Evolutionary conservation across 192 early-diverging fungal species (phyloP), one percentile per base, ranked within the genome.

Genomic region (Physocladia obscura): DNA sequence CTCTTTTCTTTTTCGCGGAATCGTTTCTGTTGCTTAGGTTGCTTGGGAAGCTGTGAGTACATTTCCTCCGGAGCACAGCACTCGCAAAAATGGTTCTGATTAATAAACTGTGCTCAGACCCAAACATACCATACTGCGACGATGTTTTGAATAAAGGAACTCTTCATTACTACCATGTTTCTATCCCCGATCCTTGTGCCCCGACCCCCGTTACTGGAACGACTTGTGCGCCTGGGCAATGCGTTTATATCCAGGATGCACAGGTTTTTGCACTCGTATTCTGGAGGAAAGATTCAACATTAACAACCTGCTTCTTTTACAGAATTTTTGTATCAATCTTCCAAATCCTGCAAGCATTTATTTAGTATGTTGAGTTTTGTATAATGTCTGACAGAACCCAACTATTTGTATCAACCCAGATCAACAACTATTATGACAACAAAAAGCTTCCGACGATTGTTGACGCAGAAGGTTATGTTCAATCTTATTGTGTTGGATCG

Each of bases 311-410:
- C 8, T n/a, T n/a, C 40, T 44, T 44, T 44, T 44, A 26, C 51
- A 54, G 51, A 76, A 76, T 44, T 76, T 76, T 55, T 76, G 75
- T 57, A 73, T 76, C 39, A 74, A 74, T 47, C 57, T 76, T 5
- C 75, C 75, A 30, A 56, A 76, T 51, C 61, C 70, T 29, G 50
- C 74, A 35, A 31, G 21, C 44, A 49, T 57, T 24, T 57, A 21
- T 36, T 64, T 75, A 58, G 61, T 70, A 44, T 44, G 40, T 44
- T 44, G 40, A 8, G 40, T 44, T 44, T 44, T n/a, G 8, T 8
- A 44, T 44, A n/a, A n/a, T n/a, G n/a, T n/a, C n/a, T n/a, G n/a
- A n/a, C n/a, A n/a, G n/a, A n/a, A n/a, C n/a, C n/a, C n/a, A n/a
- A n/a, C n/a, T n/a, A n/a, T n/a, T 44, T 44, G 8, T 44, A 44